phyloP scores from a whole-genome alignment of 164 flowering plant genomes.

The Kalanchoe fedtschenkoi region DNA sequence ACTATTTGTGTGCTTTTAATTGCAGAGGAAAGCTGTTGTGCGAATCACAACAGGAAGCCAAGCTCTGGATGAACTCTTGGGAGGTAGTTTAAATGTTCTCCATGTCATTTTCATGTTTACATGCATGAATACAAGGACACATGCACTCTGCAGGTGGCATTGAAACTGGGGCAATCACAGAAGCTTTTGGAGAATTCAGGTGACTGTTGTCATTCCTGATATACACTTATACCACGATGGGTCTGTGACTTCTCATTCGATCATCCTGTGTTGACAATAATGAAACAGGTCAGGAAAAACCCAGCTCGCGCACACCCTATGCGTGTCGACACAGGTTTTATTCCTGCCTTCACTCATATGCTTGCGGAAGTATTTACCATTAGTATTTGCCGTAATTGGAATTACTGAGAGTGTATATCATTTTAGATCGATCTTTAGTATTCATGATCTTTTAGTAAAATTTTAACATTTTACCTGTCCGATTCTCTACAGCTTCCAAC shows the following conservation, averaged over 20 bases:
- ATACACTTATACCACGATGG: background rate
- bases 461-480: background rate
- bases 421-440: background rate
- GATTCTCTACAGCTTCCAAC: slow-evolving; percentile 62
- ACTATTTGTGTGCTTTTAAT: background rate
- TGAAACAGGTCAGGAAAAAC: slow-evolving; percentile 85
- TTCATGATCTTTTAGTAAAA: background rate
- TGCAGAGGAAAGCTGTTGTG: slow-evolving; percentile 75
- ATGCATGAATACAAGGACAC: background rate
- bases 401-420: no score
- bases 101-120: background rate
- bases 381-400: background rate
- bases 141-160: slow-evolving; percentile 58
- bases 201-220: slow-evolving; percentile 13
- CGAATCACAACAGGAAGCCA: slow-evolving; percentile 93
- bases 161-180: slow-evolving; percentile 80
- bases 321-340: slow-evolving; percentile 87
- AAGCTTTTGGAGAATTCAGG: slow-evolving; percentile 98
- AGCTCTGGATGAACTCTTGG: slow-evolving; percentile 90
- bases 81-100: slow-evolving; percentile 43
- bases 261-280: background rate
- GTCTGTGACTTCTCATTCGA: background rate
- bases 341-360: background rate
- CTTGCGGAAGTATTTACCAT: background rate
- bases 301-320: slow-evolving; percentile 97